Evolutionary conservation across 2,329 filamentous ascomycete species (phyloP), one percentile per base, ranked within the genome.

Genomic region (Mycosphaerella arachidis): DNA sequence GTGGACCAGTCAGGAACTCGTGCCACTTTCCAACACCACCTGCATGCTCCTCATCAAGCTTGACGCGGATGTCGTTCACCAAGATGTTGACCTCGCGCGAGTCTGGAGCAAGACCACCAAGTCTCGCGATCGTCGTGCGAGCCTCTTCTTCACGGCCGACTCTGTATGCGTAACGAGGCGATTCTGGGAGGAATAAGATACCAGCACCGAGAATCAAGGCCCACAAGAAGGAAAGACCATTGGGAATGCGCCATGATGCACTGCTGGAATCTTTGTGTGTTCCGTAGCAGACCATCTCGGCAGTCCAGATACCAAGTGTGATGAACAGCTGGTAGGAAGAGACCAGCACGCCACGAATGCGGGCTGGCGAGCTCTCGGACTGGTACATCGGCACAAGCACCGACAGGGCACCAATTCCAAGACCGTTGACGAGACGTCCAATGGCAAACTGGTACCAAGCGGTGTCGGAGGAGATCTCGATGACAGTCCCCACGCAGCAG

Each of bases 381-480:
- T 88, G 85, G 73, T 85, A 88, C 79, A 88, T 85, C 59, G 86
- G 86, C 1, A 88, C 84, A 37, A 84, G 79, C 35, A 88, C 82
- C 8, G 74, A 77, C 18, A 79, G 69, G n/a, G 73, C 71, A 35
- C 77, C 77, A 40, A 79, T 74, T 48, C 77, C 77, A 8, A 79
- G 62, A 66, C 77, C 77, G 50, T 75, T 74, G 29, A 78, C 69
- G 35, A 77, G 71, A 53, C 77, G 73, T 24, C 77, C 77, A n/a
- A 77, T 67, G 72, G 84, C 85, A 56, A 78, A 71, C 56, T 79
- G 77, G n/a, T 71, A 72, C 77, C 77, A 79, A 6, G 68, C 69
- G 12, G 65, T 67, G 60, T 71, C 70, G 3, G 75, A 72, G 1
- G 76, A 75, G 64, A 79, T 76, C 62, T 79, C 75, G 51, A 79